Evolutionary conservation across 345 rosid species (phyloP), one percentile per base, ranked within the genome.

Genomic region (Lumnitzera littorea): DNA sequence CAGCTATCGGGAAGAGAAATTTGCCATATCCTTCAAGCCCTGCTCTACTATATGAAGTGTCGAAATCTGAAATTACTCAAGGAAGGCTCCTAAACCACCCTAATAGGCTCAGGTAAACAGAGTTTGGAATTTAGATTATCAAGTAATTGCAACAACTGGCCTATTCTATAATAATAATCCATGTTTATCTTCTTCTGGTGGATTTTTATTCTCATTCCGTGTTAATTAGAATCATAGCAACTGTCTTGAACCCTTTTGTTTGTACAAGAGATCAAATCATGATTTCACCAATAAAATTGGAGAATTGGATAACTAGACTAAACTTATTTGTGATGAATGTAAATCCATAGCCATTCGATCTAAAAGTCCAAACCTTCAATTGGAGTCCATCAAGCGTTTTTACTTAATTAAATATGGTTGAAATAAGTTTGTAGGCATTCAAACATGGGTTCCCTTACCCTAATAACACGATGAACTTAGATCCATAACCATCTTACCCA

Each of bases 31-130:
- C 83, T 47, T 64, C 72, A 1, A 51, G 60, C 61, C 72, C 71
- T 15, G 49, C 67, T 48, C 59, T 49, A 6, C 53, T 78, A 20
- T 69, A 68, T 54, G 69, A 76, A 73, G 56, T 31, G 10, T 62
- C 73, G 0, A 15, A 24, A 15, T 46, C 67, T 5, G 41, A 56
- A 13, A 62, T 20, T 61, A 10, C 55, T 58, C 64, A 25, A 50
- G 74, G 68, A 51, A 79, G 78, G 54, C 70, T 74, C 36, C 62
- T 78, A 24, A 51, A 58, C 51, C 80, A 78, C 48, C 78, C 86
- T 20, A 46, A 54, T 41, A 60, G 66, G 51, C 79, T 81, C 10
- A 71, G 75, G 83, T 78, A 61, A 56, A 49, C 9, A 48, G 8
- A 3, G 0, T 3, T 36, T 9, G 9, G 11, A 36, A 9, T 5